Evolutionary conservation across 2,329 filamentous ascomycete species (phyloP).

Genomic region (Paramyrothecium sp.): DNA sequence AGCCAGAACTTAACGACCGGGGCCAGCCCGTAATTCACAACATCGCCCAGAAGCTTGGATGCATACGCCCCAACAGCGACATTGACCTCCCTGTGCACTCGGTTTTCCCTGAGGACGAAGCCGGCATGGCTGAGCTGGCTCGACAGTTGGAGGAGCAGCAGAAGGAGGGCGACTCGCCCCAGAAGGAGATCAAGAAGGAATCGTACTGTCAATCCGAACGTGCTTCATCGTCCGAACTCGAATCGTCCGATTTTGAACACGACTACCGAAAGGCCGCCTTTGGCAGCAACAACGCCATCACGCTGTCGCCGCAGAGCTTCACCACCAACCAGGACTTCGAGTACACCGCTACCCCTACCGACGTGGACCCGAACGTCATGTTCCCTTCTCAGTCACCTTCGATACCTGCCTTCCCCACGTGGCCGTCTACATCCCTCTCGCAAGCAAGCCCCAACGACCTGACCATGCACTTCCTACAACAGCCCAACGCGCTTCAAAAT

Average conservation of each 20-base stretch:
- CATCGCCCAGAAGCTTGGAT: conserved; percentile 62
- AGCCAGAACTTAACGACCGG: conserved; percentile 62
- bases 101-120: conserved; percentile 61
- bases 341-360: conserved; percentile 28
- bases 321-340: conserved; percentile 35
- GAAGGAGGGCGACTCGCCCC: conserved; percentile 34
- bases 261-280: conserved; percentile 52
- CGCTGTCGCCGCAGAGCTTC: conserved; percentile 55
- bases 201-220: conserved; percentile 31
- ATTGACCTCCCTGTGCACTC: conserved; percentile 56
- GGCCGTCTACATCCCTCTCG: conserved; percentile 14
- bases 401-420: conserved; percentile 28
- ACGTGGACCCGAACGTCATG: conserved; percentile 30
- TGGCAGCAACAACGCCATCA: conserved; percentile 40
- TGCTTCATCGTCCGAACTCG: conserved; percentile 53
- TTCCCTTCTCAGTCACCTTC: conserved; percentile 34
- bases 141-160: conserved; percentile 50
- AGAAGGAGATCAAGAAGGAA: conserved; percentile 20
- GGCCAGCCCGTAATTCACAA: conserved; percentile 64
- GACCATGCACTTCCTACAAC: conserved; percentile 41
- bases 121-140: conserved; percentile 55
- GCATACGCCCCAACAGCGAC: conserved; percentile 62
- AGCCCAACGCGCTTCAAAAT: conserved; percentile 39
- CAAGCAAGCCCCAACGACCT: conserved; percentile 18
- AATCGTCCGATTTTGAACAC: conserved; percentile 54